Percentiles rank a stretch among this genome's conserved stretches.
Conservation (phyloP, 768 basidiomycete species). For the Naganishia kalamii region DNA sequence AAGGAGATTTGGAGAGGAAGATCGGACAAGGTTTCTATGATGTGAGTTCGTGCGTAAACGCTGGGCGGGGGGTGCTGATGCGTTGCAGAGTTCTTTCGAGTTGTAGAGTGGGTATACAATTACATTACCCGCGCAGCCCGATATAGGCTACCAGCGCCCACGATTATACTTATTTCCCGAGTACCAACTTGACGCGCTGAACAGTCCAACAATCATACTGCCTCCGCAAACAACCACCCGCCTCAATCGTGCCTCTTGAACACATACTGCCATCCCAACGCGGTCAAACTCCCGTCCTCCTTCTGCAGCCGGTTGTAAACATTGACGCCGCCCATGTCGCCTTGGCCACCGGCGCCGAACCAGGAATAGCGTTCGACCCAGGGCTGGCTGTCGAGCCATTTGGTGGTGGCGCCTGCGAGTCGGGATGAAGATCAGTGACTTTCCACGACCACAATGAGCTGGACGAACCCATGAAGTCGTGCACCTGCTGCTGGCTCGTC, state of each 20-base stretch:
- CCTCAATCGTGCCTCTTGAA: constrained; percentile 9
- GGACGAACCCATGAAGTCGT: constrained; percentile 20
- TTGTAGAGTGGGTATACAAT: neutral
- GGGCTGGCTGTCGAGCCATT: constrained; percentile 14
- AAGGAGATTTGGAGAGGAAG: constrained; percentile 49
- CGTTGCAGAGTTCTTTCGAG: constrained; percentile 6
- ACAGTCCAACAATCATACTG: too few relatives aligned
- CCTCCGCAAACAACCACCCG: neutral
- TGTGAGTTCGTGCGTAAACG: constrained; percentile 28
- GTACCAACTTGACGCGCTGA: too few relatives aligned
- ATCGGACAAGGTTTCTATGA: constrained; percentile 49
- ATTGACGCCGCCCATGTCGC: constrained; percentile 12
- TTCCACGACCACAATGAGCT: neutral
- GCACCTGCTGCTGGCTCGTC: constrained; percentile 4
- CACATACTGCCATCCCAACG: constrained; percentile 17
- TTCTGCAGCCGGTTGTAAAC: constrained; percentile 16
- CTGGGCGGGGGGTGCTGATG: neutral
- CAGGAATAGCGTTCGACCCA: constrained; percentile 22
- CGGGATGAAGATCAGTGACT: neutral
- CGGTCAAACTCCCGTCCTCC: constrained; percentile 17
- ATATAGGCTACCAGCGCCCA: too few relatives aligned
- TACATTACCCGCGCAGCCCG: too few relatives aligned
- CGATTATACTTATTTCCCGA: too few relatives aligned
- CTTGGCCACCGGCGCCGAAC: constrained; percentile 17
- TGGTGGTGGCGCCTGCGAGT: neutral